Percentiles rank a stretch among this genome's conserved stretches.
Evolutionary conservation across 1,139 yeast species (phyloP).

Genomic region (Candida tropicalis): DNA sequence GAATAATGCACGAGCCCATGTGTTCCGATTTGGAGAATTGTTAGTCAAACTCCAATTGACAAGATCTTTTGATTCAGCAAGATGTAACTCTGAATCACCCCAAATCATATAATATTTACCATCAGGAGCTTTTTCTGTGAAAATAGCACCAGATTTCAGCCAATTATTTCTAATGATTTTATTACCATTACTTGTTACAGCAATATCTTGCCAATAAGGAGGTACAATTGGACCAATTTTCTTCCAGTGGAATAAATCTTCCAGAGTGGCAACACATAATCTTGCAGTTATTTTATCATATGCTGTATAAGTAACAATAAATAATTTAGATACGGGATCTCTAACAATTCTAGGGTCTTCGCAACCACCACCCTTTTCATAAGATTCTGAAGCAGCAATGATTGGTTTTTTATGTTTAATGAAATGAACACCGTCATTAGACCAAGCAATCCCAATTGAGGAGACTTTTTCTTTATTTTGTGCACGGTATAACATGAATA

Average conservation of each 20-base stretch:
- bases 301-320: conserved; percentile 47
- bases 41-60: conserved; percentile 35
- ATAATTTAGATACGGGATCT: conserved; percentile 37
- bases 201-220: conserved; percentile 38
- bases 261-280: conserved; percentile 45
- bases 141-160: conserved; percentile 50
- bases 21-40: conserved; percentile 23
- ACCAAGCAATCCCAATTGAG: conserved; percentile 47
- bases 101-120: conserved; percentile 49
- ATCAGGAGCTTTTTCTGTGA: conserved; percentile 34
- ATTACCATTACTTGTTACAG: conserved; percentile 26
- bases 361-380: conserved; percentile 47
- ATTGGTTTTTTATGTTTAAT: conserved; percentile 36
- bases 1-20: conserved; percentile 34
- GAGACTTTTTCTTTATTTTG: conserved; percentile 40
- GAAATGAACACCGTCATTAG: conserved; percentile 40
- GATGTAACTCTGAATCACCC: conserved; percentile 45
- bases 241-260: conserved; percentile 42
- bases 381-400: conserved; percentile 39
- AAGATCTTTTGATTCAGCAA: conserved; percentile 40
- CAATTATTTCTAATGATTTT: conserved; percentile 34
- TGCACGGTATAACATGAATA: conserved; percentile 43
- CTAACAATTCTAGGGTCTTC: conserved; percentile 49
- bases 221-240: conserved; percentile 42
- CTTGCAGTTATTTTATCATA: conserved; percentile 40